Evolutionary conservation across 1,139 yeast genomes (phyloP).

Genomic region (Yamadazyma spencermartinsiae): DNA sequence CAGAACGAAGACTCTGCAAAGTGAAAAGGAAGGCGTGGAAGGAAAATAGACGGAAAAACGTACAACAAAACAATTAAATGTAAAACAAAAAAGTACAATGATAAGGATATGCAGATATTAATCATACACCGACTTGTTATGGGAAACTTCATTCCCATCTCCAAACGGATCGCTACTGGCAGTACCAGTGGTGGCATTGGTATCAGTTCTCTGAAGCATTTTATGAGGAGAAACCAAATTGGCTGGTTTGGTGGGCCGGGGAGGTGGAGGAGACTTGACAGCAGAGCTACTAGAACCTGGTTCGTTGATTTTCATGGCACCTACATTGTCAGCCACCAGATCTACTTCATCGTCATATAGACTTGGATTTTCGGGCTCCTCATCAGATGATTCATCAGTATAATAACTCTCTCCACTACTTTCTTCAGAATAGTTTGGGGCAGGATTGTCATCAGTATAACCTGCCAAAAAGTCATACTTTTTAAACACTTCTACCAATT

Average conservation of each 20-base stretch:
- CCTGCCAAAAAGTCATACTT: slow-evolving; percentile 57
- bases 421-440: slow-evolving; percentile 35
- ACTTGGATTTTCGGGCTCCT: slow-evolving; percentile 18
- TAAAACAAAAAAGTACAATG: too few species aligned
- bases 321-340: slow-evolving; percentile 19
- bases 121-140: slow-evolving; percentile 7
- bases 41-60: not conserved
- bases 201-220: slow-evolving; percentile 20
- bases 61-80: not conserved
- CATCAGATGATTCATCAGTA: slow-evolving; percentile 40
- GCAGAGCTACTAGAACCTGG: slow-evolving; percentile 3
- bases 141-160: slow-evolving; percentile 51
- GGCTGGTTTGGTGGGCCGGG: slow-evolving; percentile 31
- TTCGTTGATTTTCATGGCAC: slow-evolving; percentile 14
- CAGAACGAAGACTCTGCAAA: too few species aligned
- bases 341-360: slow-evolving; percentile 23
- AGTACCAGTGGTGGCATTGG: slow-evolving; percentile 29
- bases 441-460: slow-evolving; percentile 35
- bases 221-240: slow-evolving; percentile 15
- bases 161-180: slow-evolving; percentile 65
- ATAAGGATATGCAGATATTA: too few species aligned
- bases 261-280: slow-evolving; percentile 32
- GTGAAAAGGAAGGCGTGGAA: too few species aligned
- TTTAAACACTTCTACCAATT: slow-evolving; percentile 71
- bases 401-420: slow-evolving; percentile 45